Evolutionary conservation across 805 yeast genomes (phyloP).

Genomic region (Hanseniaspora valbyensis): DNA sequence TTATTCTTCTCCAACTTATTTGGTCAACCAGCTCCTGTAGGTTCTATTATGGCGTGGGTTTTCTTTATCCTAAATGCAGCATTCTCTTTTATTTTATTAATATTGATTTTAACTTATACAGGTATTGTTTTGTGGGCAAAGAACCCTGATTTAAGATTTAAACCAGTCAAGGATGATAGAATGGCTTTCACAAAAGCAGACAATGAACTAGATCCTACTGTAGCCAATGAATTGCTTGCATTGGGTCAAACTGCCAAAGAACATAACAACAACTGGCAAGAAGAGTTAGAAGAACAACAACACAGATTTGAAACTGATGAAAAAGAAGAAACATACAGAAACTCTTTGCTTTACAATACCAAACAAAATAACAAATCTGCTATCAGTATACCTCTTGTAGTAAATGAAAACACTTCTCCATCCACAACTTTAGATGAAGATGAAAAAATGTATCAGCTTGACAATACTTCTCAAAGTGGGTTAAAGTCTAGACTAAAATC

Average conservation of each 20-base stretch:
- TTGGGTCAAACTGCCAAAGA: conserved; percentile 75
- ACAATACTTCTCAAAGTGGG: not conserved
- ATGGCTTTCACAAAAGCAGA: conserved; percentile 62
- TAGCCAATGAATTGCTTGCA: conserved; percentile 49
- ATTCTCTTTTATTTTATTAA: conserved; percentile 60
- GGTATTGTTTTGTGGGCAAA: conserved; percentile 55
- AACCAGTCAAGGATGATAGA: conserved; percentile 85
- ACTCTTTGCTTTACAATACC: not conserved
- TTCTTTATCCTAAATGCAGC: conserved; percentile 85
- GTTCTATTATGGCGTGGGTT: conserved; percentile 83
- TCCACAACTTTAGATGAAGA: conserved; percentile 17
- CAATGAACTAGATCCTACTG: conserved; percentile 27
- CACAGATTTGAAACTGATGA: conserved; percentile 12
- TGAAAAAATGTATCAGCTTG: conserved; percentile 3
- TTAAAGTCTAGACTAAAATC: conserved; percentile 13
- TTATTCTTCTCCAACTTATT: conserved; percentile 76
- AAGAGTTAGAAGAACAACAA: conserved; percentile 35
- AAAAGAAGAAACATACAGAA: conserved; percentile 12
- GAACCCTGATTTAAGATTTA: conserved; percentile 81
- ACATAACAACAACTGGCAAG: conserved; percentile 65
- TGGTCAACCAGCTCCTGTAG: conserved; percentile 66
- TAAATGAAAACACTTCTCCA: conserved; percentile 6
- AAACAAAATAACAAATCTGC: conserved; percentile 4
- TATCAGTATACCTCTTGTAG: not conserved
- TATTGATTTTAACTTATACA: conserved; percentile 58